Evolutionary conservation across 1,284 basidiomycete genomes (phyloP).

Genomic region (Mrakiaceae sp.): DNA sequence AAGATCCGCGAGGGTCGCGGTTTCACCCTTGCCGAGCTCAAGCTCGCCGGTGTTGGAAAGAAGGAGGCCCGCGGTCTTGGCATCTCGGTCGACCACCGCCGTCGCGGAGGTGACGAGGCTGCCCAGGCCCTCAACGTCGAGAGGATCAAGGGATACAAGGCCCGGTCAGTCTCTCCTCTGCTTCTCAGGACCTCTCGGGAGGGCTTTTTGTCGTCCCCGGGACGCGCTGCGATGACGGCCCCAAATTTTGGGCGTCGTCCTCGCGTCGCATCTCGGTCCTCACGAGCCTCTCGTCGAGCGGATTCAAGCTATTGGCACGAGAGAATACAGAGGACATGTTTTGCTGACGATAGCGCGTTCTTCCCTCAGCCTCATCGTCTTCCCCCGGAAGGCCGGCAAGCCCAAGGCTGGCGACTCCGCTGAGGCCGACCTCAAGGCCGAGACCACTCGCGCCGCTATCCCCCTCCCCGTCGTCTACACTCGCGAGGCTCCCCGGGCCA

Average conservation of each 20-base stretch:
- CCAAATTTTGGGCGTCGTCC: too few relatives aligned
- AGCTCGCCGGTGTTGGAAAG: conserved; percentile 88
- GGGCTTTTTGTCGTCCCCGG: background rate
- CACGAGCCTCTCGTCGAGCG: background rate
- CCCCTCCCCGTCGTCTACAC: conserved; percentile 57
- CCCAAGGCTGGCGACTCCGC: conserved; percentile 89
- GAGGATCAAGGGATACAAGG: conserved; percentile 88
- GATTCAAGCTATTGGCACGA: background rate
- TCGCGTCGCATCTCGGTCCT: too few relatives aligned
- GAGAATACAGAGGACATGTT: background rate
- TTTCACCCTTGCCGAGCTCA: conserved; percentile 90
- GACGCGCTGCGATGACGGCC: too few relatives aligned
- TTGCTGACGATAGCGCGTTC: background rate
- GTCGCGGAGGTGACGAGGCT: conserved; percentile 96
- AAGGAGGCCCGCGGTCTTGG: conserved; percentile 91
- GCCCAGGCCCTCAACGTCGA: conserved; percentile 92
- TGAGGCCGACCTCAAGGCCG: conserved; percentile 69
- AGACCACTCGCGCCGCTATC: conserved; percentile 60
- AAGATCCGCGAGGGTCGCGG: conserved; percentile 95
- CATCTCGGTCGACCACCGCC: conserved; percentile 93
- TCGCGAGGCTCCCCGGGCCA: conserved; percentile 82
- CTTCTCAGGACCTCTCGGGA: background rate
- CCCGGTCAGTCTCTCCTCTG: conserved; percentile 36
- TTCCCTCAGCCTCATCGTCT: conserved; percentile 59
- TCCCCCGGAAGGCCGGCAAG: conserved; percentile 93